Evolutionary conservation across 805 yeast genomes (phyloP).

Genomic region (Ogataea glucozyma): DNA sequence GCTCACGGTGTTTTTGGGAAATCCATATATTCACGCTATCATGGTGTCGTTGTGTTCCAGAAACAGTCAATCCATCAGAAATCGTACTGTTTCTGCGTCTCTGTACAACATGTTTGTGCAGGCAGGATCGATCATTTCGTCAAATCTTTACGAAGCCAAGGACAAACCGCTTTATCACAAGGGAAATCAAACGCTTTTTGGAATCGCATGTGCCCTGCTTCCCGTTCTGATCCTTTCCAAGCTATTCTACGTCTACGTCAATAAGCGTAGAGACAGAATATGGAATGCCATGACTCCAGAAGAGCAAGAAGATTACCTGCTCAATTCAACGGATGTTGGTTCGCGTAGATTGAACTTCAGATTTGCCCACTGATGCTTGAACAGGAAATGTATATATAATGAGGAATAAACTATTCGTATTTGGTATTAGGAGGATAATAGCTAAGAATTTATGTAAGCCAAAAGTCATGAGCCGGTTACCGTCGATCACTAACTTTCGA

Average conservation of each 20-base stretch:
- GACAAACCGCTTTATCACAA: conserved; percentile 61
- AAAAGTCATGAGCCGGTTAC: too few species aligned
- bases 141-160: conserved; percentile 55
- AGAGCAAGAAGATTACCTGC: conserved; percentile 50
- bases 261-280: conserved; percentile 41
- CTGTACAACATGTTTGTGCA: conserved; percentile 66
- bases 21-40: conserved; percentile 55
- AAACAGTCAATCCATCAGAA: conserved; percentile 62
- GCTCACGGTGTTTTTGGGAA: conserved; percentile 36
- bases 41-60: conserved; percentile 61
- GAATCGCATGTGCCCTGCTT: conserved; percentile 33
- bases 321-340: conserved; percentile 52
- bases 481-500: too few species aligned
- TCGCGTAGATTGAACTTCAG: conserved; percentile 55
- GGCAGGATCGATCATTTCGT: conserved; percentile 51
- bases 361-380: conserved; percentile 25
- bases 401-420: background rate
- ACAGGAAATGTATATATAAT: background rate
- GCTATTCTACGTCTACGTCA: conserved; percentile 43
- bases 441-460: too few species aligned
- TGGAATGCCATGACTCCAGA: conserved; percentile 56
- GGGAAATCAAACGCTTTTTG: conserved; percentile 52
- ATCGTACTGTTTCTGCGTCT: conserved; percentile 66
- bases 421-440: too few species aligned
- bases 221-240: conserved; percentile 35